Conservation (phyloP, 2,329 filamentous ascomycete genomes). For the Penicillium sp. region DNA sequence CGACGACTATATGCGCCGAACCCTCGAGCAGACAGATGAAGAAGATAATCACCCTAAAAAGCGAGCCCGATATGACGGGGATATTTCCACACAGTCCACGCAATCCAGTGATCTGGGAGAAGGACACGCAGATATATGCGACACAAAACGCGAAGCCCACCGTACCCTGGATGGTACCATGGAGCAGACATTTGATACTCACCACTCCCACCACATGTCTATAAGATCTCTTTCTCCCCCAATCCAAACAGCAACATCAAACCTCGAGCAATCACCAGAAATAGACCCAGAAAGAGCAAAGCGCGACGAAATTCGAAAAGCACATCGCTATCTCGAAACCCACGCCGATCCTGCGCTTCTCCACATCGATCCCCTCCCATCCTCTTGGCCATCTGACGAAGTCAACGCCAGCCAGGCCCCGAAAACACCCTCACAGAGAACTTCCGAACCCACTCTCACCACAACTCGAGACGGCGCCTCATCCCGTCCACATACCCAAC, state of each 20-base stretch:
- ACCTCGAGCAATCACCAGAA: too few species aligned
- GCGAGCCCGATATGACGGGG: slow-evolving; percentile 16
- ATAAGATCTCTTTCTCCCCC: too few species aligned
- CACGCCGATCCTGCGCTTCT: slow-evolving; percentile 17
- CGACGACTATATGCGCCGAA: slow-evolving; percentile 55
- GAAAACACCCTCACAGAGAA: neutral
- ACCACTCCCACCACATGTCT: too few species aligned
- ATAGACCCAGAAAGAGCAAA: slow-evolving; percentile 4
- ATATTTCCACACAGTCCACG: slow-evolving; percentile 19
- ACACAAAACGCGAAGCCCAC: neutral
- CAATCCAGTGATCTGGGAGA: slow-evolving; percentile 13
- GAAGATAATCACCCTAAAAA: slow-evolving; percentile 16
- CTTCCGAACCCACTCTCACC: neutral
- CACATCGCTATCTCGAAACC: slow-evolving; percentile 23
- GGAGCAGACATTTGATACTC: neutral
- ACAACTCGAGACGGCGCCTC: neutral
- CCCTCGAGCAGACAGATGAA: slow-evolving; percentile 21
- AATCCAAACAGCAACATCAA: too few species aligned
- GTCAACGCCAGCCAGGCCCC: neutral
- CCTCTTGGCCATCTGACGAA: slow-evolving; percentile 21
- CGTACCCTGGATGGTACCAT: neutral
- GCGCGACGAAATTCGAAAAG: slow-evolving; percentile 23
- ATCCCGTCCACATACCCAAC: neutral
- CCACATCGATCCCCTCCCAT: slow-evolving; percentile 27
- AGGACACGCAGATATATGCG: neutral